phyloP scores from a whole-genome alignment of 345 rosid genomes.

The Brassica napus region Da-Ae NC_063436.1:4992501-4993000 shows the following conservation, averaged over 20 bases:
- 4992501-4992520: too few species aligned
- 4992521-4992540: too few species aligned
- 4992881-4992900: not conserved
- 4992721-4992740: not conserved
- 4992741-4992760: not conserved
- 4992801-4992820: not conserved
- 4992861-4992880: not conserved
- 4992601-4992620: too few species aligned
- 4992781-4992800: not conserved
- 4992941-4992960: not conserved
- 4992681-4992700: too few species aligned
- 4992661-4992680: too few species aligned
- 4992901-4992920: not conserved
- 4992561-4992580: too few species aligned
- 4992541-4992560: too few species aligned
- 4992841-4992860: not conserved
- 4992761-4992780: not conserved
- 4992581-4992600: too few species aligned
- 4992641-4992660: too few species aligned
- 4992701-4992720: too few species aligned
- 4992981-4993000: not conserved
- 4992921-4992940: not conserved
- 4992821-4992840: not conserved
- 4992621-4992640: too few species aligned
- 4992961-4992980: not conserved